Conservation (phyloP, 1,284 basidiomycete genomes). For the Cryptococcus depauperatus region DNA sequence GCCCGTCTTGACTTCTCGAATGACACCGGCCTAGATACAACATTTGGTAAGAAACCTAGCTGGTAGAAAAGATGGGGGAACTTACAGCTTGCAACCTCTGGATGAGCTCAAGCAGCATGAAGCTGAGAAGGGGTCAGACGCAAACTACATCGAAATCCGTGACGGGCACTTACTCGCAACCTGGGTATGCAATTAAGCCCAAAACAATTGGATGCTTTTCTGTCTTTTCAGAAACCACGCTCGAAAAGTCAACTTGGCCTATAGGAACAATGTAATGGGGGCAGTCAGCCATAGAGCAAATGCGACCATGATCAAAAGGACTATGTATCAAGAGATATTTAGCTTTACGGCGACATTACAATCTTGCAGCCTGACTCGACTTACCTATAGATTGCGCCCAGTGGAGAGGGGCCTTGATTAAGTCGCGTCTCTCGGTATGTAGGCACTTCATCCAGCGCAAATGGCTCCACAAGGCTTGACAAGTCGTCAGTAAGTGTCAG, state of each 20-base stretch:
- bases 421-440: constrained; percentile 13
- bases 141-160: background rate
- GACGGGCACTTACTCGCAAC: constrained; percentile 46
- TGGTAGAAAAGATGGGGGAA: background rate
- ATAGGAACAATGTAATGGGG: constrained; percentile 48
- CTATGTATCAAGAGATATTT: background rate
- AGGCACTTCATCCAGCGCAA: constrained; percentile 4
- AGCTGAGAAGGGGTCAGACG: constrained; percentile 6
- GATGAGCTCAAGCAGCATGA: constrained; percentile 18
- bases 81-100: constrained; percentile 13
- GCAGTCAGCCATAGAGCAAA: constrained; percentile 14
- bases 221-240: constrained; percentile 38
- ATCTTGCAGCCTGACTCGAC: constrained; percentile 11
- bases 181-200: constrained; percentile 44
- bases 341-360: background rate
- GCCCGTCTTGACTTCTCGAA: constrained; percentile 16
- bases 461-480: constrained; percentile 9
- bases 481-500: background rate
- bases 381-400: constrained; percentile 6
- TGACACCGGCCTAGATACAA: constrained; percentile 8
- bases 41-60: background rate
- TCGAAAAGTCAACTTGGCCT: constrained; percentile 45
- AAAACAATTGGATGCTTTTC: constrained; percentile 47
- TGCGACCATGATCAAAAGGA: background rate
- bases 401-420: constrained; percentile 1